Evolutionary conservation across 2,329 filamentous ascomycete genomes (phyloP).

Genomic region (Onygenales sp.): DNA sequence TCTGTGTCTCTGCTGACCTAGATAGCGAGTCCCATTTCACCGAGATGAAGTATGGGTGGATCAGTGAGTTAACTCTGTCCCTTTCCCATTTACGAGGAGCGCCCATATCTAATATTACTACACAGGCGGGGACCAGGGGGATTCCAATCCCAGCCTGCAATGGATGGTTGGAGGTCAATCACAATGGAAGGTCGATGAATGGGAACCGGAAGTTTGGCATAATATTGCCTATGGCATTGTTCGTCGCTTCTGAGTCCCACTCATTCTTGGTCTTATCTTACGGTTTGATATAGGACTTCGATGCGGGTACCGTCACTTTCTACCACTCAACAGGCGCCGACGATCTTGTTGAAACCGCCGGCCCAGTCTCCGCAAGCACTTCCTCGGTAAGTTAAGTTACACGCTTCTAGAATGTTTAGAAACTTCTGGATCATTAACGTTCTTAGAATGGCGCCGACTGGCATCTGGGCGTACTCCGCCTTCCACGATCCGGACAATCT

Average conservation of each 20-base stretch:
- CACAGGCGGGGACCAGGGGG: constrained; percentile 32
- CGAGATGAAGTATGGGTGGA: constrained; percentile 61
- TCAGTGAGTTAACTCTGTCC: constrained; percentile 20
- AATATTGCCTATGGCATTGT: constrained; percentile 65
- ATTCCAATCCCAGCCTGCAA: constrained; percentile 42
- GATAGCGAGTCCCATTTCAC: constrained; percentile 65
- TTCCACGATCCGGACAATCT: constrained; percentile 48
- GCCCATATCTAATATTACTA: background rate
- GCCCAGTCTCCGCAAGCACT: constrained; percentile 51
- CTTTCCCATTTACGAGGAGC: background rate
- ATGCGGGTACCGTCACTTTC: constrained; percentile 51
- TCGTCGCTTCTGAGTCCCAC: constrained; percentile 11
- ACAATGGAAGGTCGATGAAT: constrained; percentile 52
- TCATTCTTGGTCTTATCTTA: background rate
- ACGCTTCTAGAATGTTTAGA: background rate
- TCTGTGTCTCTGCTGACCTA: constrained; percentile 21
- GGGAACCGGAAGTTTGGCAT: constrained; percentile 59
- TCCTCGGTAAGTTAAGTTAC: constrained; percentile 31
- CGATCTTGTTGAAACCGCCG: constrained; percentile 48
- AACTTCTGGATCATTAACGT: background rate
- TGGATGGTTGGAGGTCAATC: constrained; percentile 55
- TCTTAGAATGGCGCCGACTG: constrained; percentile 55
- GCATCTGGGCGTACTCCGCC: constrained; percentile 61
- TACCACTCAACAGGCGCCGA: constrained; percentile 59
- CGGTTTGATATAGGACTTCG: constrained; percentile 43